Evolutionary conservation across 306 rosid species (phyloP).

Genomic region (Cicer cuneatum): DNA sequence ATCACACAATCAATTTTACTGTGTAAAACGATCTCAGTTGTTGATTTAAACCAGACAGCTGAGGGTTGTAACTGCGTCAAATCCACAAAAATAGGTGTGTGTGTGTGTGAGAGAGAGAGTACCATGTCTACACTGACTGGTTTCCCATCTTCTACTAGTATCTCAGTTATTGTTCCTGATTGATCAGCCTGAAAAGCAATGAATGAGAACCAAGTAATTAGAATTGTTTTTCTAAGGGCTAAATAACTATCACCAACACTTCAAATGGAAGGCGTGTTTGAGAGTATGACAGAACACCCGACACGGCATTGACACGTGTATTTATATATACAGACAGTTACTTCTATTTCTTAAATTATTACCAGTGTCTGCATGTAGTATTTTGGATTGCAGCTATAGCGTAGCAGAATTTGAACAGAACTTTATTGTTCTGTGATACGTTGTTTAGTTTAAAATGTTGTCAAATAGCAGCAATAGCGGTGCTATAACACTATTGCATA

Average conservation of each 20-base stretch:
- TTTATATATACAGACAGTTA: neutral
- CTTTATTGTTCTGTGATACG: no score
- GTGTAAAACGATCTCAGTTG: no score
- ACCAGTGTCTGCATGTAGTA: neutral
- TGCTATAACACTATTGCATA: no score
- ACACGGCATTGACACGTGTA: neutral
- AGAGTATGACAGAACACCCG: neutral
- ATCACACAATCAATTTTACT: no score
- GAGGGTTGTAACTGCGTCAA: no score
- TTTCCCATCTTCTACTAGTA: constrained; percentile 68
- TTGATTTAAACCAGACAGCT: no score
- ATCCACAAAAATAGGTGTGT: no score
- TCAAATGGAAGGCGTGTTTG: neutral
- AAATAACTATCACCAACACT: neutral
- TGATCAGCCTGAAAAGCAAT: constrained; percentile 76
- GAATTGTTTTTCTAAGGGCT: neutral
- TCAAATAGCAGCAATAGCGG: no score
- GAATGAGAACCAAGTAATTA: constrained; percentile 23
- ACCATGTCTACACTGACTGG: constrained; percentile 88
- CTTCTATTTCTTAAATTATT: neutral
- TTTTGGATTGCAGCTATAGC: no score
- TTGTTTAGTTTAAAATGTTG: no score
- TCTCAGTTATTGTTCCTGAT: constrained; percentile 77
- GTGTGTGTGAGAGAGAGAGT: constrained; percentile 27
- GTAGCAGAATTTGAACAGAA: no score